Percentiles rank a stretch among this genome's conserved stretches.
These are phyloP conservation scores for Hibiscus syriacus DNA, from an alignment of 345 rosid genomes.

Conservation along the genomic window DNA sequence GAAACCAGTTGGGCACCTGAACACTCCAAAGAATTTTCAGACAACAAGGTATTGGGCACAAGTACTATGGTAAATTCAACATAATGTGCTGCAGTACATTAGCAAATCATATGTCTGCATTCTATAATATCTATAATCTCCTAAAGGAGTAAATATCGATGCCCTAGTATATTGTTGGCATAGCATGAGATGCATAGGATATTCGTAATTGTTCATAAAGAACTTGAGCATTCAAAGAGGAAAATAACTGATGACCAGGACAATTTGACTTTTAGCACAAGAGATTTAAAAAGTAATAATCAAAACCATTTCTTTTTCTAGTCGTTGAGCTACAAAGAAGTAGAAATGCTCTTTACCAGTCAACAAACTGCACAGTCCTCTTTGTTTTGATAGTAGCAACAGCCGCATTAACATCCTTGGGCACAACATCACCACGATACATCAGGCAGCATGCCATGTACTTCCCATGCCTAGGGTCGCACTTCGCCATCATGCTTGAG, in stretches of 20 bases:
- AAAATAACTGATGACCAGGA: not conserved
- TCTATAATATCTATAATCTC: not conserved
- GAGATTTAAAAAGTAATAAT: not conserved
- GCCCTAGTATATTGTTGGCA: too few relatives aligned
- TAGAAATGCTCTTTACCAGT: slow-evolving; percentile 37
- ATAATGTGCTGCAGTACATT: not conserved
- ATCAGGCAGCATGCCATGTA: slow-evolving; percentile 1
- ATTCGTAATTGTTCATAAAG: not conserved
- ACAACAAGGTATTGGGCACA: too few relatives aligned
- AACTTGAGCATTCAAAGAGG: not conserved
- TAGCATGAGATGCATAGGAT: not conserved
- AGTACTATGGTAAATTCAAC: not conserved
- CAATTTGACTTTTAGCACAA: slow-evolving; percentile 10
- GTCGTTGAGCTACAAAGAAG: not conserved
- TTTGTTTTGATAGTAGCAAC: slow-evolving; percentile 1
- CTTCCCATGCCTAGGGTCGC: slow-evolving; percentile 1
- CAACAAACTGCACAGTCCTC: not conserved
- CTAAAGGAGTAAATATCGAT: not conserved
- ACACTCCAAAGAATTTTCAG: not conserved
- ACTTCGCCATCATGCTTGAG: not conserved
- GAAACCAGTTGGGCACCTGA: slow-evolving; percentile 83
- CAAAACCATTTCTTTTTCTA: not conserved
- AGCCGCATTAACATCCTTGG: slow-evolving; percentile 1
- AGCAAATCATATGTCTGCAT: not conserved
- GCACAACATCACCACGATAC: not conserved